Conservation (phyloP, 129 eudicot species). For the Lactuca saligna region DNA sequence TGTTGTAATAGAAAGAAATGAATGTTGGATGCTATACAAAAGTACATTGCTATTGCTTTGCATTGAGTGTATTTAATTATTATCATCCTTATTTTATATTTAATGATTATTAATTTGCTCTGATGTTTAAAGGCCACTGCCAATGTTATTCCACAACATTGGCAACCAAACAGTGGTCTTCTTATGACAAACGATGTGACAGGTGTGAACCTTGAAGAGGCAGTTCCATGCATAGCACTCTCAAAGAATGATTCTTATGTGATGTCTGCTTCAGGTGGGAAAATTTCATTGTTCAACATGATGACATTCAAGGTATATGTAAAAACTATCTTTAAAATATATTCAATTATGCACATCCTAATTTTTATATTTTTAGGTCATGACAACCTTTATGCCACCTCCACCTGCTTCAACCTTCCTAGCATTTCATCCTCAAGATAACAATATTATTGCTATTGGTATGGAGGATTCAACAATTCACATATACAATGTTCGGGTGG, state of each 20-base stretch:
- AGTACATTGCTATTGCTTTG: neutral
- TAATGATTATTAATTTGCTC: slow-evolving; percentile 27
- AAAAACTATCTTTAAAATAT: neutral
- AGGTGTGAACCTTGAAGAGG: slow-evolving; percentile 81
- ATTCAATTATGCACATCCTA: neutral
- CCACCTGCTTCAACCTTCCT: slow-evolving; percentile 81
- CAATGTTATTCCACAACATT: slow-evolving; percentile 64
- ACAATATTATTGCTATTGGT: slow-evolving; percentile 84
- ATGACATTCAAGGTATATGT: slow-evolving; percentile 69
- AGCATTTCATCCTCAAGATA: slow-evolving; percentile 92
- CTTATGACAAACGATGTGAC: slow-evolving; percentile 73
- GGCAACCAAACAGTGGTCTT: slow-evolving; percentile 90
- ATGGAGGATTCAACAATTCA: slow-evolving; percentile 88
- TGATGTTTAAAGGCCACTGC: slow-evolving; percentile 77
- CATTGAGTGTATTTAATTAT: neutral
- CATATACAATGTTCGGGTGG: slow-evolving; percentile 80
- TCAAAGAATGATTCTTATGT: slow-evolving; percentile 93
- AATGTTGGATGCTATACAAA: too few relatives aligned
- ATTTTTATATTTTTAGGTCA: slow-evolving; percentile 47
- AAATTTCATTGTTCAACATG: slow-evolving; percentile 81
- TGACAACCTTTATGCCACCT: slow-evolving; percentile 94
- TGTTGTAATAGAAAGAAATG: too few relatives aligned
- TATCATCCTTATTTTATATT: too few relatives aligned
- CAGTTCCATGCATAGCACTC: slow-evolving; percentile 82
- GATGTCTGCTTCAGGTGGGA: slow-evolving; percentile 92